Conservation (phyloP, 192 early-diverging fungal genomes). For the Gryganskiella cystojenkinii region DNA sequence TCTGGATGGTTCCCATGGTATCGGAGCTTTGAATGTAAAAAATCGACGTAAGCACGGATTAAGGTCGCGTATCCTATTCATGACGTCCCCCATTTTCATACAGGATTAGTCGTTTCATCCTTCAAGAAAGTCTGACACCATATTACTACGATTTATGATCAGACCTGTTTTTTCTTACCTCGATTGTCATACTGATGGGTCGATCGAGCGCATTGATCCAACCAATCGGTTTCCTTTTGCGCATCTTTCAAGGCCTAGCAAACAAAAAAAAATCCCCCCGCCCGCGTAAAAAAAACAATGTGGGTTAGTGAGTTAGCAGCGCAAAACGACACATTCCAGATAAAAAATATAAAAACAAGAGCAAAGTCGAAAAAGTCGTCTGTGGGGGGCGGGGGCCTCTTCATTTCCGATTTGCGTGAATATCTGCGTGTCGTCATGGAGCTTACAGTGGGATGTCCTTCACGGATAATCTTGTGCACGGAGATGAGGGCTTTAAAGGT, state of each 20-base stretch:
- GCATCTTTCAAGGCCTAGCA: conserved; percentile 84
- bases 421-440: too few relatives aligned
- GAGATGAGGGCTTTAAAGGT: conserved; percentile 94
- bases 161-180: too few relatives aligned
- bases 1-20: conserved; percentile 91
- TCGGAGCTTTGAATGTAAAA: conserved; percentile 87
- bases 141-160: too few relatives aligned
- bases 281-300: background rate
- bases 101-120: too few relatives aligned
- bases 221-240: conserved; percentile 77
- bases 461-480: conserved; percentile 94
- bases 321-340: too few relatives aligned
- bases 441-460: conserved; percentile 86
- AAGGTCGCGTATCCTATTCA: conserved; percentile 80
- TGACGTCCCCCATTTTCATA: too few relatives aligned
- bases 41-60: conserved; percentile 89
- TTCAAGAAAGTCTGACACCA: too few relatives aligned
- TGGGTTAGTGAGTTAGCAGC: background rate
- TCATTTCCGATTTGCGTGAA: too few relatives aligned
- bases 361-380: too few relatives aligned
- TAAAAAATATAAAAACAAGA: too few relatives aligned
- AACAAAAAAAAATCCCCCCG: too few relatives aligned
- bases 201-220: conserved; percentile 74
- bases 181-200: conserved; percentile 54
- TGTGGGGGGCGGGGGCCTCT: too few relatives aligned